Base-by-base conservation (phyloP, 208 protist species). In the Leishmania guyanensis region DNA sequence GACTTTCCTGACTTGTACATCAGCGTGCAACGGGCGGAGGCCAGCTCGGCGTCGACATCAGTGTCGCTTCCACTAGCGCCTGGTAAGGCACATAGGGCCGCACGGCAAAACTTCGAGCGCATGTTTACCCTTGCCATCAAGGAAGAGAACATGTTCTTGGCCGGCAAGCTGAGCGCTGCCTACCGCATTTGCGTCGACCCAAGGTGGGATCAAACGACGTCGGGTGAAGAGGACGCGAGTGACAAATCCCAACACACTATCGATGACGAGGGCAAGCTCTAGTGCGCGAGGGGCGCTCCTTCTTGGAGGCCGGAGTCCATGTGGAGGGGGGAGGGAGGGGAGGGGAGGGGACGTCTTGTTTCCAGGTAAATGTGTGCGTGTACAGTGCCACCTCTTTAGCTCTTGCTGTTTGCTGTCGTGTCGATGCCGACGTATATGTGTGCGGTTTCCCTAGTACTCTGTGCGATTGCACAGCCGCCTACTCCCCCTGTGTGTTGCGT, bases 151-250 rank as follows among this genome's bases (percentile, higher is more conserved):
- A 33, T 87, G n/a, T 97, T 92, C 72, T 80, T 97, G 29, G 88
- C 91, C 14, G 93, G 93, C 10, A 97, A 97, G 83, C 84, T 97
- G 58, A 97, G 93, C 68, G 85, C 84, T 10, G 93, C 93, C 9
- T 97, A 94, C 72, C 92, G 92, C 70, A 65, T 93, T 2, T 97
- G 93, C 72, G 91, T 94, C 0, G 89, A 97, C 77, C 82, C 86
- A 5, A 48, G 88, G 2, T 97, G 93, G 92, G 93, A 97, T 80
- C 68, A 76, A 9, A 14, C 16, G 17, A 78, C 46, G 8, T 79
- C 77, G 16, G 62, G 54, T 53, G 77, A 75, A 51, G 68, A 77
- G n/a, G 73, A 74, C 3, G 64, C 9, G 9, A 73, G 22, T 50
- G 16, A 46, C 54, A 36, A 14, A 69, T 33, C 10, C 20, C 48